These are phyloP conservation scores for Prunus yedoensis DNA, from an alignment of 331 rosid species.

Conservation along the genomic window DNA sequence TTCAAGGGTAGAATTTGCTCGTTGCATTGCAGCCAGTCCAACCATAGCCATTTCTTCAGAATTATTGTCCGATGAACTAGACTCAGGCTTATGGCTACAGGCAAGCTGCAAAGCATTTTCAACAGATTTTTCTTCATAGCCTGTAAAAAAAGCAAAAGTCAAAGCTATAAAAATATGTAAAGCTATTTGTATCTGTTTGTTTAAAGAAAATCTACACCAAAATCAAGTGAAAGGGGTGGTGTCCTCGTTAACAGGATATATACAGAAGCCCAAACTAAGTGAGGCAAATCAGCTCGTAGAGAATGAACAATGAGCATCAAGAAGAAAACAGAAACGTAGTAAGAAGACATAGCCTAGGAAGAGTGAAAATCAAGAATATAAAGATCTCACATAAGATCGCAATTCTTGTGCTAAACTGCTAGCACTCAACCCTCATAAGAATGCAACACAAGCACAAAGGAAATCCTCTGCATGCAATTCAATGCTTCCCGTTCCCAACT, in stretches of 20 bases:
- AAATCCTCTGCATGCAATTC: neutral
- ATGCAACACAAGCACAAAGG: neutral
- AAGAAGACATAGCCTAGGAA: neutral
- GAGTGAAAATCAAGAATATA: neutral
- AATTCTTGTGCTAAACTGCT: neutral
- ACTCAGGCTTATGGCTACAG: slow-evolving; percentile 27
- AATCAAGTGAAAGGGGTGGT: neutral
- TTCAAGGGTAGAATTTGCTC: slow-evolving; percentile 88
- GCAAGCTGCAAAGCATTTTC: slow-evolving; percentile 33
- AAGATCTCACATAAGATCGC: neutral
- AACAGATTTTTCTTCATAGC: slow-evolving; percentile 32
- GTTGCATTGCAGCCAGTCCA: slow-evolving; percentile 75
- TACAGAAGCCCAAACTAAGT: neutral
- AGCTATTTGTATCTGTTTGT: neutral
- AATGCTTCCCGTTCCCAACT: neutral
- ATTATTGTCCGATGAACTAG: slow-evolving; percentile 24
- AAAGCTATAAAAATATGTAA: neutral
- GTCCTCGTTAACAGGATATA: neutral
- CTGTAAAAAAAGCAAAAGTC: slow-evolving; percentile 35
- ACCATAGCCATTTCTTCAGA: slow-evolving; percentile 49
- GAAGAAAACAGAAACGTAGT: neutral
- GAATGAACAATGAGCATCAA: neutral
- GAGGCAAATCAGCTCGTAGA: neutral
- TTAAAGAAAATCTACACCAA: neutral
- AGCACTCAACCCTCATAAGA: neutral